phyloP scores from a whole-genome alignment of 805 yeast genomes.

The Wickerhamiella vanderwaltii region DNA sequence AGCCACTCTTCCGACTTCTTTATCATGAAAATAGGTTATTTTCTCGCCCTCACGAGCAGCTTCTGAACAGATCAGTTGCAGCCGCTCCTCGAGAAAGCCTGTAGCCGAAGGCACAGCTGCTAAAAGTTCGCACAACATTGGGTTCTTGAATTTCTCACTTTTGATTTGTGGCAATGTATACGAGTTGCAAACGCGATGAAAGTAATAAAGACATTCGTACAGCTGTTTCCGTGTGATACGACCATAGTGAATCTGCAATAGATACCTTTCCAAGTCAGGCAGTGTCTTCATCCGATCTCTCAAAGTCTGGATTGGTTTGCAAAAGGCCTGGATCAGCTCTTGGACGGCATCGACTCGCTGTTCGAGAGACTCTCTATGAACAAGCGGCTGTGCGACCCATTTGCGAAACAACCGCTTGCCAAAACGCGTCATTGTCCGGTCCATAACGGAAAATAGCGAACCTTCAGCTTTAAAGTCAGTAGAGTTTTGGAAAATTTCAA shows the following conservation, averaged over 20 bases:
- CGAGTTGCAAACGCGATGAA: slow-evolving; percentile 27
- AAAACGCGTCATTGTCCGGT: slow-evolving; percentile 66
- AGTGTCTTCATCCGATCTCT: slow-evolving; percentile 24
- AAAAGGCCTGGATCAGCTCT: slow-evolving; percentile 27
- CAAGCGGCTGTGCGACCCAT: slow-evolving; percentile 71
- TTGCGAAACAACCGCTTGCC: slow-evolving; percentile 54
- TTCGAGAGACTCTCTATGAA: slow-evolving; percentile 40
- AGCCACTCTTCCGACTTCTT: slow-evolving; percentile 10
- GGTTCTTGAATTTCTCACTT: slow-evolving; percentile 25
- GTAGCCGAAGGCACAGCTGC: slow-evolving; percentile 29
- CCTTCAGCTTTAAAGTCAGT: slow-evolving; percentile 50
- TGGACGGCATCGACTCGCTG: slow-evolving; percentile 53
- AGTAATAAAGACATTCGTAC: slow-evolving; percentile 38
- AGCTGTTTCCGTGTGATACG: slow-evolving; percentile 49
- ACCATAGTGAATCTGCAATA: slow-evolving; percentile 49
- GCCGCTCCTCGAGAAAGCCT: slow-evolving; percentile 22
- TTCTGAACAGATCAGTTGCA: slow-evolving; percentile 19
- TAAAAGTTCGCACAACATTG: slow-evolving; percentile 32
- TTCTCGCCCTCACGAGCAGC: slow-evolving; percentile 22
- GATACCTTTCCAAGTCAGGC: slow-evolving; percentile 48
- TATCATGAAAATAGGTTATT: slow-evolving; percentile 8
- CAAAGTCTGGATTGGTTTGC: slow-evolving; percentile 23
- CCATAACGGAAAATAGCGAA: slow-evolving; percentile 64
- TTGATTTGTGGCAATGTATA: slow-evolving; percentile 19
- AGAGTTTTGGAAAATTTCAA: slow-evolving; percentile 62